phyloP scores from a whole-genome alignment of 495 filamentous ascomycete genomes.

The Neurospora sp. region DNA sequence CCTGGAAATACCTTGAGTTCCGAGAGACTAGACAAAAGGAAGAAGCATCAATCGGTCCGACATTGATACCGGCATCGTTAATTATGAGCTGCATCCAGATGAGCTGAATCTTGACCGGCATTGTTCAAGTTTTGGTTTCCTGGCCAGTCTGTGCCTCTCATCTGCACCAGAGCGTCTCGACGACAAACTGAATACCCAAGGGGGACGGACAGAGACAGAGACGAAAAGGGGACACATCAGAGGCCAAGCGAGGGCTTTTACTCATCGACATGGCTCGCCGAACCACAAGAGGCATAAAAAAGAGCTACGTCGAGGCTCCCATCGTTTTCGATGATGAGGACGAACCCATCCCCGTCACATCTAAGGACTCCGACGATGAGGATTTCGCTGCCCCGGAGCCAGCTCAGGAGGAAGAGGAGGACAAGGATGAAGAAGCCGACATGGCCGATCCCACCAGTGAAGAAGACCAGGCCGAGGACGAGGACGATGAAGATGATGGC shows the following conservation, averaged over 20 bases:
- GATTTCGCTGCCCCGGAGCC: conserved; percentile 9
- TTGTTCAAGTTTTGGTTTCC: background rate
- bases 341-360: conserved; percentile 9
- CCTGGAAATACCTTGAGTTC: background rate
- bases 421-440: conserved; percentile 15
- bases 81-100: background rate
- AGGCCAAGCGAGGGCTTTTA: background rate
- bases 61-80: background rate
- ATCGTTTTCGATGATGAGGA: conserved; percentile 15
- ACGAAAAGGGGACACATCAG: background rate
- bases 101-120: background rate
- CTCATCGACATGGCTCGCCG: conserved; percentile 9
- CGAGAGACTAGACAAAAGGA: background rate
- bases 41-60: background rate
- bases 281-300: conserved; percentile 13
- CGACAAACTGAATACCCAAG: background rate
- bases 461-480: conserved; percentile 5
- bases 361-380: conserved; percentile 11
- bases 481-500: conserved; percentile 11
- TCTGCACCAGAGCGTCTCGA: background rate
- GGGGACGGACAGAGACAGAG: background rate
- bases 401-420: conserved; percentile 3
- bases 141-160: background rate
- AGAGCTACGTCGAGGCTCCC: conserved; percentile 17
- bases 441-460: conserved; percentile 1